Evolutionary conservation across 2,329 filamentous ascomycete genomes (phyloP).

Genomic region (Thielaviopsis musarum): DNA sequence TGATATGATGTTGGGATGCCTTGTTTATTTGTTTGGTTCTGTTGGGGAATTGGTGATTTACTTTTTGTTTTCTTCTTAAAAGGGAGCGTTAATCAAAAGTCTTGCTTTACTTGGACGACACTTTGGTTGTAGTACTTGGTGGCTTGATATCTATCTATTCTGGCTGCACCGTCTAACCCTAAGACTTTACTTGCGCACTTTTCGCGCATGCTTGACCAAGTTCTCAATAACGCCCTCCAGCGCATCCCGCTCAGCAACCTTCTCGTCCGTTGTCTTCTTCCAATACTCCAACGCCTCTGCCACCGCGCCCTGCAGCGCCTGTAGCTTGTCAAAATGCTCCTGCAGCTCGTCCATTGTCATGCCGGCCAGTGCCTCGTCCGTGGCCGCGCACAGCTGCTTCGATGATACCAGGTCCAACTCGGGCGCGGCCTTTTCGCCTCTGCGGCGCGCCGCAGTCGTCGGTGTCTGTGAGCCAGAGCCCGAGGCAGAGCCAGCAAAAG

Average conservation of each 20-base stretch:
- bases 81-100: no score
- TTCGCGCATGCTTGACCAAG: slow-evolving; percentile 76
- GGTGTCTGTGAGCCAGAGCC: neutral
- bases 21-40: no score
- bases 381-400: slow-evolving; percentile 64
- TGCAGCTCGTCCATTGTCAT: slow-evolving; percentile 64
- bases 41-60: no score
- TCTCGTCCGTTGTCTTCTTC: slow-evolving; percentile 71
- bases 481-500: neutral
- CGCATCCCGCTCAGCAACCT: slow-evolving; percentile 77
- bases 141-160: no score
- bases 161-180: no score
- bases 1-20: no score
- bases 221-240: slow-evolving; percentile 97
- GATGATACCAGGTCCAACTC: slow-evolving; percentile 66
- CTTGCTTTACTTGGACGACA: no score
- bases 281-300: slow-evolving; percentile 74
- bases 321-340: slow-evolving; percentile 51
- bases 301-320: slow-evolving; percentile 52
- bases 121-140: no score
- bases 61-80: no score
- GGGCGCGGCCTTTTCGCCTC: slow-evolving; percentile 50
- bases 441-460: slow-evolving; percentile 25
- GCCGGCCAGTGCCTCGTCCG: slow-evolving; percentile 63
- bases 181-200: slow-evolving; percentile 51